Percentiles rank a stretch among this genome's conserved stretches.
These are phyloP conservation scores for Vaccinium darrowii DNA, from an alignment of 148 eudicot species.

Conservation along the genomic window DNA sequence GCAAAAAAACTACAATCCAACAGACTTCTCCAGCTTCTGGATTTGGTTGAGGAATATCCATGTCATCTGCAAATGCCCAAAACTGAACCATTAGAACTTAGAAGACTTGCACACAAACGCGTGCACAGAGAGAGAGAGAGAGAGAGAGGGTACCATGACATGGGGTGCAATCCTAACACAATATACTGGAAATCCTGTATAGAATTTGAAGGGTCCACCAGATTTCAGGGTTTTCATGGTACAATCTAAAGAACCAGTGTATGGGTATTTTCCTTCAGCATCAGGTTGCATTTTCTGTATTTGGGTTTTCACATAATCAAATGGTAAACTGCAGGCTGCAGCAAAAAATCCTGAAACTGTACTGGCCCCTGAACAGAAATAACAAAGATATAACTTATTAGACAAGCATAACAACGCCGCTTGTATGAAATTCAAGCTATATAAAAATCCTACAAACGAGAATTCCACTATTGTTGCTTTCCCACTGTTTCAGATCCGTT, in stretches of 20 bases:
- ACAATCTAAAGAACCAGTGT: conserved; percentile 82
- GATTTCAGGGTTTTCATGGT: conserved; percentile 72
- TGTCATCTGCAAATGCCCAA: conserved; percentile 59
- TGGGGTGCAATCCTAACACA: conserved; percentile 93
- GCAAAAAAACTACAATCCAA: conserved; percentile 49
- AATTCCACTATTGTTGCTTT: not conserved
- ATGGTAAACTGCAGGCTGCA: conserved; percentile 90
- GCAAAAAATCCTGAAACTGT: conserved; percentile 92
- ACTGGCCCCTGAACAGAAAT: conserved; percentile 68
- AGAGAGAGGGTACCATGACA: conserved; percentile 58
- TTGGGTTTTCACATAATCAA: conserved; percentile 94
- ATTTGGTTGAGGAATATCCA: conserved; percentile 91
- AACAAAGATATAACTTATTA: not conserved
- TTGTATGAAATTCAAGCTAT: not conserved
- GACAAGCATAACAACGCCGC: not conserved
- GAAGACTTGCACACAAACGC: not conserved
- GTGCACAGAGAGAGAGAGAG: conserved; percentile 10
- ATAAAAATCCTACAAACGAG: not conserved
- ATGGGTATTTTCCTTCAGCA: conserved; percentile 80
- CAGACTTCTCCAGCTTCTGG: conserved; percentile 58
- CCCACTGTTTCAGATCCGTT: not conserved
- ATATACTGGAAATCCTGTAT: conserved; percentile 92
- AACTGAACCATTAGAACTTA: too few species aligned
- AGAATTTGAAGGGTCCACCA: conserved; percentile 89
- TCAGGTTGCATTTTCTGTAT: conserved; percentile 98